Evolutionary conservation across 306 rosid genomes (phyloP).

Genomic region (Lathyrus aphaca): DNA sequence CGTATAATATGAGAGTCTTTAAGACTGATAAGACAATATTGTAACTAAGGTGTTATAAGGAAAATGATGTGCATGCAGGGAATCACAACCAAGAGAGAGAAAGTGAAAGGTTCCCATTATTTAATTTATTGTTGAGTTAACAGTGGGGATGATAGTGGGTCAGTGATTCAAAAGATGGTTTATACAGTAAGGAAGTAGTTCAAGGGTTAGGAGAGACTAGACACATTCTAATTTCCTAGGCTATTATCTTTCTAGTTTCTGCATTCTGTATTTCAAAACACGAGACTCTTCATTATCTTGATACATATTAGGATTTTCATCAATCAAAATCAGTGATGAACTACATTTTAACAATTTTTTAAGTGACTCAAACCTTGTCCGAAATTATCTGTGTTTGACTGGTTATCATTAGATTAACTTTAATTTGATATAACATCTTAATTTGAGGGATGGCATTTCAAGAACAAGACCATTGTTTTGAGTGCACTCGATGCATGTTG

Average conservation of each 20-base stretch:
- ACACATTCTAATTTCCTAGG: background rate
- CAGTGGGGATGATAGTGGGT: background rate
- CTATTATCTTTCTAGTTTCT: background rate
- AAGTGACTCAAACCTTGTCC: too few species aligned
- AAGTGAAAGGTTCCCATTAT: background rate
- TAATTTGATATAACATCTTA: too few species aligned
- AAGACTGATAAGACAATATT: background rate
- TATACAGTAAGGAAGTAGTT: background rate
- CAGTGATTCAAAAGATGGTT: background rate
- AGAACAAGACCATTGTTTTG: too few species aligned
- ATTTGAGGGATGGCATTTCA: too few species aligned
- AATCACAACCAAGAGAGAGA: background rate
- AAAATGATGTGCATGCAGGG: constrained; percentile 16
- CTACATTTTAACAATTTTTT: background rate
- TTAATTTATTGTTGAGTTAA: background rate
- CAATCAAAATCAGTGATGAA: constrained; percentile 19
- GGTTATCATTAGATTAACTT: too few species aligned
- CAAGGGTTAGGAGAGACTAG: background rate
- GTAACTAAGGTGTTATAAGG: constrained; percentile 3
- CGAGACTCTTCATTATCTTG: background rate
- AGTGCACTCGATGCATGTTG: too few species aligned
- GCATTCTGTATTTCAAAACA: background rate
- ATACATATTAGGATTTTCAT: background rate
- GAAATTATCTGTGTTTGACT: too few species aligned
- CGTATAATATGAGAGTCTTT: constrained; percentile 15